Base-by-base conservation (phyloP, 2,329 filamentous ascomycete species). In the Epichloe amarillans region DNA sequence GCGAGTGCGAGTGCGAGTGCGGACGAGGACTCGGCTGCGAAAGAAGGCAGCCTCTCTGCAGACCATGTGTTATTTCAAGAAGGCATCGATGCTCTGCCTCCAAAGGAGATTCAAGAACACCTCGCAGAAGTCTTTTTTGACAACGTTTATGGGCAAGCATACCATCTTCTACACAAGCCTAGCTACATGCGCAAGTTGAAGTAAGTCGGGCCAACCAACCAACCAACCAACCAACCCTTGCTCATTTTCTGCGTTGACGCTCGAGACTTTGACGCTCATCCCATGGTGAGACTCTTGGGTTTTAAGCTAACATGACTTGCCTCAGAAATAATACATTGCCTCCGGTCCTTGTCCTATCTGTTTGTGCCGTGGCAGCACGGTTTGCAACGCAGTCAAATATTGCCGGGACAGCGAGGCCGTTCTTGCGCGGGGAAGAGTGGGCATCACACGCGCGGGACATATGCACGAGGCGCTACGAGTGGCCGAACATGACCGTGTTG, bases 71-170 rank as follows among this genome's bases (percentile, higher is more conserved):
- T 96, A 4, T 72, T 94, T 17, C 81, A 79, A 23, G 91, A 97
- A 65, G 93, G 93, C 1, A 76, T 79, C 2, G 89, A 95, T 56
- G 83, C 84, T 51, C 69, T 98, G 14, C 93, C 93, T 1, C 74
- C 87, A 0, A 83, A 84, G 63, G 90, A 96, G 40, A 80, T 96
- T 12, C 93, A 97, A 64, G 86, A 95, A 62, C 91, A 97, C 66
- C 75, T 98, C 5, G 84, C 90, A 17, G 90, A 97, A 61, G 82
- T 96, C 0, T 98, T 94, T 94, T 64, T 98, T 97, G 91, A 97
- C 61, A 90, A 86, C 60, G 79, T 97, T 1, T 97, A 98, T 62
- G 93, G 93, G 8, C 93, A 97, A 64, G 87, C 88, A 36, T 98
- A 97, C 64, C 86, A 94, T 56, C 72, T 98, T 19, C 78, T 98